phyloP scores from a whole-genome alignment of 2,329 filamentous ascomycete genomes.

The Penicillium sp. region DNA sequence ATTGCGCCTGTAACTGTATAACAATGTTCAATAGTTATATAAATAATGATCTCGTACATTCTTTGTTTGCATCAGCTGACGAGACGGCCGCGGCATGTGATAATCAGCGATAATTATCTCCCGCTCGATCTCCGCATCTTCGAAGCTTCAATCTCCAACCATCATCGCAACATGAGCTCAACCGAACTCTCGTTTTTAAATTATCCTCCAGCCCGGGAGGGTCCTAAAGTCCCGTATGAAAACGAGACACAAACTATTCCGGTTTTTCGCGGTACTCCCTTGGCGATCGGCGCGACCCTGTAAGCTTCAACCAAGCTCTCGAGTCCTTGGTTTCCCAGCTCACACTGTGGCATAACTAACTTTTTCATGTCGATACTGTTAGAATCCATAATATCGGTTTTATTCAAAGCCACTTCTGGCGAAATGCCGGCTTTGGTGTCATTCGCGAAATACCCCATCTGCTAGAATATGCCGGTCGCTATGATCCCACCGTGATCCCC shows the following conservation, averaged over 20 bases:
- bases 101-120: too few species aligned
- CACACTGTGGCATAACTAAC: not conserved
- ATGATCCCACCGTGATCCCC: slow-evolving; percentile 55
- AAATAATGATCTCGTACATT: slow-evolving; percentile 1
- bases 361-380: not conserved
- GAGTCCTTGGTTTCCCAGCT: not conserved
- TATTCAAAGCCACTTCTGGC: slow-evolving; percentile 62
- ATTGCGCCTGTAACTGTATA: slow-evolving; percentile 20
- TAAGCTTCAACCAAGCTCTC: slow-evolving; percentile 37
- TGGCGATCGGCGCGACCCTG: slow-evolving; percentile 59
- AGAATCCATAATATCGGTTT: slow-evolving; percentile 56
- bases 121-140: slow-evolving; percentile 6
- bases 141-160: not conserved
- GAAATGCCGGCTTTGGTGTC: slow-evolving; percentile 60
- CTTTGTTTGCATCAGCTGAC: slow-evolving; percentile 7
- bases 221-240: slow-evolving; percentile 42
- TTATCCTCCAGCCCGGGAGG: slow-evolving; percentile 37
- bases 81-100: slow-evolving; percentile 15
- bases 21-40: slow-evolving; percentile 1
- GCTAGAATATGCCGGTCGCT: slow-evolving; percentile 49
- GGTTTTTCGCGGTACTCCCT: slow-evolving; percentile 58
- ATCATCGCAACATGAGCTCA: slow-evolving; percentile 19
- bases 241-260: slow-evolving; percentile 60
- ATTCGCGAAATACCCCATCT: slow-evolving; percentile 53
- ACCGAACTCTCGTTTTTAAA: slow-evolving; percentile 26